A percentile compares a stretch with the other conserved stretches of the same genome.
These are phyloP conservation scores for Pleodorina starrii DNA, from an alignment of 139 green algal genomes.

Conservation along the genomic window DNA sequence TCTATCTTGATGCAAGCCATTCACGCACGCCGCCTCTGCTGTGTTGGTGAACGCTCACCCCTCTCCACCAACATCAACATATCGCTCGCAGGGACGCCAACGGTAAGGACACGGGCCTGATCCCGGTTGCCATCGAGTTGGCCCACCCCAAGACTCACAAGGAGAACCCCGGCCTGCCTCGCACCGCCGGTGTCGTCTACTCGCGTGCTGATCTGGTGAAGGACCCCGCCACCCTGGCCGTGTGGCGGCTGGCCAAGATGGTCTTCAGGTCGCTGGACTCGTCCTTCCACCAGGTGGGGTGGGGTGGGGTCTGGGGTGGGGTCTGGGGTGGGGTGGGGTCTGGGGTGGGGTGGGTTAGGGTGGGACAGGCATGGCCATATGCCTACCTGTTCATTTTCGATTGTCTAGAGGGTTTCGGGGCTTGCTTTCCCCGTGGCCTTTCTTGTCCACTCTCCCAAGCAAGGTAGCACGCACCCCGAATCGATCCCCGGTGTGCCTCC, in stretches of 20 bases:
- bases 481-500: neutral
- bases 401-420: too few species aligned
- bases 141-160: constrained; percentile 40
- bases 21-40: too few species aligned
- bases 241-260: constrained; percentile 45
- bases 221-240: neutral
- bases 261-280: neutral
- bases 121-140: constrained; percentile 65
- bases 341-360: too few species aligned
- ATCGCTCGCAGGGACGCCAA: neutral
- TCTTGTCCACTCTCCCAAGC: too few species aligned
- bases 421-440: too few species aligned
- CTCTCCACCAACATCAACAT: too few species aligned
- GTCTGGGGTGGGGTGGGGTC: neutral
- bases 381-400: too few species aligned
- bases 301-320: neutral
- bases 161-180: neutral
- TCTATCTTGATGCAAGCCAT: too few species aligned
- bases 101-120: constrained; percentile 27
- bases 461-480: too few species aligned
- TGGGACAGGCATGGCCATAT: too few species aligned
- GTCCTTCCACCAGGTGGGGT: constrained; percentile 55
- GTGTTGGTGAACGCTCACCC: too few species aligned
- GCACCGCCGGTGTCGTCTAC: constrained; percentile 7
- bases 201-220: neutral